phyloP scores from a whole-genome alignment of 106 monocot genomes.

The Cymbidium sinense region DNA sequence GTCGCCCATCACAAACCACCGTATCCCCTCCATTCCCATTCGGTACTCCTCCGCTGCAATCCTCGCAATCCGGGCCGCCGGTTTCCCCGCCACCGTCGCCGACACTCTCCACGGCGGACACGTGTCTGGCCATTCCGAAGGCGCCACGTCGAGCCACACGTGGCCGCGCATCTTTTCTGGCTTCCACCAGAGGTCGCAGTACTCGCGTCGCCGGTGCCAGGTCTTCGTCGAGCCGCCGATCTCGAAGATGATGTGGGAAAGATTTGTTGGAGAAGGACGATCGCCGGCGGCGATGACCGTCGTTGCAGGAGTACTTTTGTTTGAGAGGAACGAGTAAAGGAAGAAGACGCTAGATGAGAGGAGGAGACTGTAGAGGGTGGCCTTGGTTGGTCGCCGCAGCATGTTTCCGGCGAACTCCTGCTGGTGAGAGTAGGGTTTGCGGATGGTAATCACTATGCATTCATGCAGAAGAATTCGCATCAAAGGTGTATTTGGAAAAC shows the following conservation, averaged over 20 bases:
- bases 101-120: slow-evolving; percentile 29
- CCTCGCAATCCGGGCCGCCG: slow-evolving; percentile 60
- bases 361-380: slow-evolving; percentile 11
- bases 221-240: slow-evolving; percentile 42
- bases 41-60: slow-evolving; percentile 45
- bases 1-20: slow-evolving; percentile 25
- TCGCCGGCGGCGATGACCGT: background rate
- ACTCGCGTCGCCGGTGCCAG: slow-evolving; percentile 29
- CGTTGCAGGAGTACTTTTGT: background rate
- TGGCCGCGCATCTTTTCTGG: background rate
- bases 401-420: background rate
- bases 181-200: slow-evolving; percentile 2
- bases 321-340: background rate
- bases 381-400: slow-evolving; percentile 8
- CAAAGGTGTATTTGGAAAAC: too few relatives aligned
- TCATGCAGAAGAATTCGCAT: background rate
- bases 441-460: background rate
- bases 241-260: slow-evolving; percentile 57
- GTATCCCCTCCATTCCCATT: background rate
- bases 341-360: background rate
- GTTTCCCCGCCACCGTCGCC: slow-evolving; percentile 17
- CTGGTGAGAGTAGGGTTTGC: background rate
- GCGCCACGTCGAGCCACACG: slow-evolving; percentile 2
- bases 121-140: background rate
- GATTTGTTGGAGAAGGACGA: slow-evolving; percentile 11